Base-by-base conservation (phyloP, 2,329 filamentous ascomycete species). In the Cryphonectria japonica region DNA sequence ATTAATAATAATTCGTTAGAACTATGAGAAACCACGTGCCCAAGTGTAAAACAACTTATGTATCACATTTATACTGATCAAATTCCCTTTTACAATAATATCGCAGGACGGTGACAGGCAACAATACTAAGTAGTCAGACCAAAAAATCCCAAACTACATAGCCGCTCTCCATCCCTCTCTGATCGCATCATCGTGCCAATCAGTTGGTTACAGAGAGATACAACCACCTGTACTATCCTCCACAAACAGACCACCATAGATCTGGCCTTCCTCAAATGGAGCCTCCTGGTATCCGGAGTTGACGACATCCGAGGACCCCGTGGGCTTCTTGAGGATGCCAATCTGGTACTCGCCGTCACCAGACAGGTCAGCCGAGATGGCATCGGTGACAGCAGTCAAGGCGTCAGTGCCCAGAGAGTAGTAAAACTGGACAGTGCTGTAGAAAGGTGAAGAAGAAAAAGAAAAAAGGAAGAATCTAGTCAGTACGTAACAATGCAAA, bases 291-390 rank as follows among this genome's bases (percentile, higher is more conserved):
- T 81, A 86, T 3, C 85, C 85, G 46, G 81, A 77, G 76, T 85
- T 85, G 64, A 85, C 84, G 16, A 86, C 83, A 71, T 87, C 84
- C 75, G 73, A 83, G 77, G 76, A 87, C 75, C 84, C 88, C 0
- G 83, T 85, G 1, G 83, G 83, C 77, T 85, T 89, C 85, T 89
- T 89, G 71, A 89, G 79, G 29, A 89, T 82, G 64, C 88, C 87
- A 43, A 89, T 82, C 78, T 90, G 88, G 78, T 85, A 83, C 77
- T 84, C 78, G 19, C 88, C 88, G 43, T 82, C 83, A 29, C 88
- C 88, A 13, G 83, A 80, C 72, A 88, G 83, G 76, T 88, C 81
- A 73, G 87, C 87, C 22, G 79, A 69, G 4, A 85, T 76, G 2
- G 83, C 80, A 1, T 77, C 78, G 3, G 84, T 86, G 26, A 87